Conservation (phyloP, 2,329 filamentous ascomycete species). For the Xylaria sp. region DNA sequence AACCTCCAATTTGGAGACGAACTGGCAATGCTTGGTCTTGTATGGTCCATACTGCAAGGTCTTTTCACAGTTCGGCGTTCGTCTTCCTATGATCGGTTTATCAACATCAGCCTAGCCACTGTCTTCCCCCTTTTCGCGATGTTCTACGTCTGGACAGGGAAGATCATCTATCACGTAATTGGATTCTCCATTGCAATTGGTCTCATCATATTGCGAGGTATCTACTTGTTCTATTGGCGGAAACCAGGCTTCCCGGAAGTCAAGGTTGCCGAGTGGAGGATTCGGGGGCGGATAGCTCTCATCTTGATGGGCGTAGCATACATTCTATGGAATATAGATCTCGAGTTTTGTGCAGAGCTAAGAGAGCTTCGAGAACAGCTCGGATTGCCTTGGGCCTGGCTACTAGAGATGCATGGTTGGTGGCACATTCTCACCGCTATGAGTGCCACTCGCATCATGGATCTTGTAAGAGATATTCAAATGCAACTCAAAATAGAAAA, state of each 20-base stretch:
- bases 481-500: conserved; percentile 32
- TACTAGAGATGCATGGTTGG: conserved; percentile 70
- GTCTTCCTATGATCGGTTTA: conserved; percentile 45
- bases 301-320: conserved; percentile 58
- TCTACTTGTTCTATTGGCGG: conserved; percentile 51
- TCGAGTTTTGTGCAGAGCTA: conserved; percentile 61
- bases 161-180: conserved; percentile 57
- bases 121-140: conserved; percentile 55
- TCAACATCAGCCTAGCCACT: conserved; percentile 53
- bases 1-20: conserved; percentile 62
- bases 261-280: conserved; percentile 45
- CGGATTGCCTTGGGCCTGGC: conserved; percentile 65
- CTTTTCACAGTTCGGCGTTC: conserved; percentile 58
- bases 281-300: conserved; percentile 47
- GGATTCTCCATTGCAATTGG: conserved; percentile 52
- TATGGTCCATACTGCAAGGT: conserved; percentile 62
- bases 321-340: conserved; percentile 67
- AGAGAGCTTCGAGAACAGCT: conserved; percentile 56
- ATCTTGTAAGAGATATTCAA: conserved; percentile 48
- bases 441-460: conserved; percentile 58
- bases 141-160: conserved; percentile 55
- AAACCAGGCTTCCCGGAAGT: conserved; percentile 46
- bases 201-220: conserved; percentile 49
- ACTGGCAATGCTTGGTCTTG: conserved; percentile 67
- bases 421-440: conserved; percentile 71